A percentile compares a stretch with the other conserved stretches of the same genome.
phyloP scores from a whole-genome alignment of 805 yeast genomes.

The Brettanomyces nanus region DNA sequence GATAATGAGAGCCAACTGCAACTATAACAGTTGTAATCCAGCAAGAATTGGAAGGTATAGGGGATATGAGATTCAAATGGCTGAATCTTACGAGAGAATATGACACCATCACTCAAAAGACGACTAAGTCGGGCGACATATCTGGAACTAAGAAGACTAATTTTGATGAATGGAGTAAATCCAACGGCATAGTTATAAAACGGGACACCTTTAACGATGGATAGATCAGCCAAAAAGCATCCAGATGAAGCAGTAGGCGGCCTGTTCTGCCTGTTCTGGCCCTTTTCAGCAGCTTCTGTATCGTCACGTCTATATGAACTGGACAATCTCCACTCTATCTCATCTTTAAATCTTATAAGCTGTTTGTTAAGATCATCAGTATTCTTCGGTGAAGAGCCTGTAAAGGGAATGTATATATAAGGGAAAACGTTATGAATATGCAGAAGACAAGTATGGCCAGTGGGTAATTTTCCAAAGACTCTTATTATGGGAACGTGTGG shows the following conservation, averaged over 20 bases:
- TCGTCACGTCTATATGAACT: conserved; percentile 28
- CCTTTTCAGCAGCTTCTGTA: conserved; percentile 4
- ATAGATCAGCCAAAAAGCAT: conserved; percentile 49
- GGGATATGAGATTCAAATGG: conserved; percentile 81
- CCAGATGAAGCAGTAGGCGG: conserved; percentile 2
- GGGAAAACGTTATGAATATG: conserved; percentile 87
- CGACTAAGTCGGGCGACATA: conserved; percentile 44
- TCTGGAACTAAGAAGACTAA: conserved; percentile 57
- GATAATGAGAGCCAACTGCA: conserved; percentile 64
- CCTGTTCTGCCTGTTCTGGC: conserved; percentile 5
- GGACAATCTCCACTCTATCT: conserved; percentile 36
- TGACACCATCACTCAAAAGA: conserved; percentile 37
- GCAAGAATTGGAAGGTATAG: conserved; percentile 61
- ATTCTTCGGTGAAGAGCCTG: conserved; percentile 26
- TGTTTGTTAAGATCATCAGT: conserved; percentile 23
- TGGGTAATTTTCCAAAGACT: conserved; percentile 60
- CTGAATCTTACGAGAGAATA: conserved; percentile 32
- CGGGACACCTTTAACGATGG: conserved; percentile 65
- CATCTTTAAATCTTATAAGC: conserved; percentile 31
- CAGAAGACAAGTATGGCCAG: conserved; percentile 50
- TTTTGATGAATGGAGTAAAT: conserved; percentile 55
- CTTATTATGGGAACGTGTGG: conserved; percentile 66
- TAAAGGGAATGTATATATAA: conserved; percentile 62
- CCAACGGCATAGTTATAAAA: conserved; percentile 80
- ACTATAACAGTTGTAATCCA: conserved; percentile 79